Percentiles rank a stretch among this genome's conserved stretches.
phyloP scores from a whole-genome alignment of 1,139 yeast species.

The Taphrina communis region DNA sequence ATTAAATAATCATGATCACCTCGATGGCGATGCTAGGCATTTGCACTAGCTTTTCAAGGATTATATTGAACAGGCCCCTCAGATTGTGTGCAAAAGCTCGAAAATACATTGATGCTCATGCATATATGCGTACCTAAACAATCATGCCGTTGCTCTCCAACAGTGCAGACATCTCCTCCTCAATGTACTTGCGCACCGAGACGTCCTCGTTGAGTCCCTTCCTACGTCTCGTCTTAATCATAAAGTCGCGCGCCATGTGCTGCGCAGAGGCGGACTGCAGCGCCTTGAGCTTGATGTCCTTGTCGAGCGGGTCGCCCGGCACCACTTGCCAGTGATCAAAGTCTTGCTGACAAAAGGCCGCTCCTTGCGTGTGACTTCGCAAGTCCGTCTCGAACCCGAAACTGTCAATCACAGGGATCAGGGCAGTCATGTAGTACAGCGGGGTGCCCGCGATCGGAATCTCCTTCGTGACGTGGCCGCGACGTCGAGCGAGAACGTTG shows the following conservation, averaged over 20 bases:
- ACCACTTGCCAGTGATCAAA: conserved; percentile 76
- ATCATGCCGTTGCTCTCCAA: conserved; percentile 26
- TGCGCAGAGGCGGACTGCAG: conserved; percentile 74
- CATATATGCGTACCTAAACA: background rate
- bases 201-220: conserved; percentile 82
- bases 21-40: no score
- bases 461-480: conserved; percentile 66
- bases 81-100: no score
- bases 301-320: conserved; percentile 91
- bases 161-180: conserved; percentile 42
- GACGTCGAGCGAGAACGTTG: conserved; percentile 63
- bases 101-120: no score
- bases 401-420: conserved; percentile 86
- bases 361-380: conserved; percentile 76
- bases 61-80: no score
- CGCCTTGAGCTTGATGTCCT: conserved; percentile 65
- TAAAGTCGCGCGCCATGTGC: conserved; percentile 84
- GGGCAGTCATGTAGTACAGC: conserved; percentile 65
- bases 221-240: conserved; percentile 83
- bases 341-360: conserved; percentile 69
- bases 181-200: conserved; percentile 67
- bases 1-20: no score
- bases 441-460: conserved; percentile 77
- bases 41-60: no score
- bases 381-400: conserved; percentile 88